A percentile compares a stretch with the other conserved stretches of the same genome.
phyloP scores from a whole-genome alignment of 805 yeast species.

The Yamadazyma kitorensis region DNA sequence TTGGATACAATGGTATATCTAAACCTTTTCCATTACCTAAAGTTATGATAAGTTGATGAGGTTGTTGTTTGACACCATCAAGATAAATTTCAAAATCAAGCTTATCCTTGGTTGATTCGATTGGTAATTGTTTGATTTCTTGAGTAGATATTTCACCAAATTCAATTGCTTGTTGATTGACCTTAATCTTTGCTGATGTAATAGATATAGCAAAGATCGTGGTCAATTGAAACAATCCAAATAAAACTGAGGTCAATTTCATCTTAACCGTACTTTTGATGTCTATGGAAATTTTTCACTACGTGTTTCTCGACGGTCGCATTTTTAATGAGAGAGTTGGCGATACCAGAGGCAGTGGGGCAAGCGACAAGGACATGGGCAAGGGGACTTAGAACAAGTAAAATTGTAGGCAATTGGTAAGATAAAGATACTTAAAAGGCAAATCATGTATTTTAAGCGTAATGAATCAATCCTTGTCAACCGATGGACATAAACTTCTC shows the following conservation, averaged over 20 bases:
- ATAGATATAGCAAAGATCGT: conserved; percentile 30
- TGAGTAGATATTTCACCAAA: conserved; percentile 31
- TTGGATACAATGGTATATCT: conserved; percentile 32
- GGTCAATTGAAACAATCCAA: conserved; percentile 28
- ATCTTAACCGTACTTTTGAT: conserved; percentile 3
- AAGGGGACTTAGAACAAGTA: too few species aligned
- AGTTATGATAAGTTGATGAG: conserved; percentile 34
- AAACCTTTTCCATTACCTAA: conserved; percentile 29
- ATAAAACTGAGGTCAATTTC: conserved; percentile 5
- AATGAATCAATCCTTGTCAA: too few species aligned
- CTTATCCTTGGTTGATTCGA: conserved; percentile 31
- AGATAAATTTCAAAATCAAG: conserved; percentile 27
- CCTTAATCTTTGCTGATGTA: conserved; percentile 25
- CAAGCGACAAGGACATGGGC: too few species aligned
- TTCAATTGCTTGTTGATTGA: conserved; percentile 21
- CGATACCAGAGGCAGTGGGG: too few species aligned
- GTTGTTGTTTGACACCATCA: conserved; percentile 19
- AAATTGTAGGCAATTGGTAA: too few species aligned
- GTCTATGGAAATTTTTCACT: not conserved
- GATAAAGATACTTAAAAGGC: too few species aligned
- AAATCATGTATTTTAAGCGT: too few species aligned
- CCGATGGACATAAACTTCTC: too few species aligned
- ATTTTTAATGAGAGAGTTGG: too few species aligned
- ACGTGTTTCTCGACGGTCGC: conserved; percentile 1
- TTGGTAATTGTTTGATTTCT: conserved; percentile 25